phyloP scores from a whole-genome alignment of 352 stramenopile genomes.

The Pythium utonaiense region DNA sequence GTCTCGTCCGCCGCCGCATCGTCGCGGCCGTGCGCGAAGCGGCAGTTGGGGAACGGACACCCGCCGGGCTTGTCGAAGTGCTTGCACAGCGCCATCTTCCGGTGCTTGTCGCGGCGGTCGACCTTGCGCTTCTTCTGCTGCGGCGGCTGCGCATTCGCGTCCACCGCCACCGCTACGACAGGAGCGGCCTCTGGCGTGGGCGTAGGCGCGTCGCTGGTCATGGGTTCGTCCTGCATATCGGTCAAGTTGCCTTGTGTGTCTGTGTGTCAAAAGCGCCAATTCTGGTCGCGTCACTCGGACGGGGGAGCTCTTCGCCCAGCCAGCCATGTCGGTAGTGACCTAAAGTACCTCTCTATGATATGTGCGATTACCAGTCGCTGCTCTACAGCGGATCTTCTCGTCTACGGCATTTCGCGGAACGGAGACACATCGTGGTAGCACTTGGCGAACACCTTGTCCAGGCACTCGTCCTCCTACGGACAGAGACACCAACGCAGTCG shows the following conservation, averaged over 20 bases:
- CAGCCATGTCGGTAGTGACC: not conserved
- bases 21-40: constrained; percentile 66
- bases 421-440: constrained; percentile 85
- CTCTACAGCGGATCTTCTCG: not conserved
- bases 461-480: constrained; percentile 80
- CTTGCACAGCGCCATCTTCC: constrained; percentile 81
- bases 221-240: constrained; percentile 4
- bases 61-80: constrained; percentile 83
- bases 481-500: too few species aligned
- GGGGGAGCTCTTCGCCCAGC: constrained; percentile 18
- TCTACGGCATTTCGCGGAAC: constrained; percentile 79
- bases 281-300: constrained; percentile 16
- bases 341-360: constrained; percentile 2
- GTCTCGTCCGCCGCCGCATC: constrained; percentile 54
- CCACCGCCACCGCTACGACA: not conserved
- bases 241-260: constrained; percentile 10
- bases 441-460: constrained; percentile 80
- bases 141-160: not conserved
- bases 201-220: not conserved
- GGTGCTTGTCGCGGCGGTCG: constrained; percentile 59
- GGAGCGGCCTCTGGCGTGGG: not conserved
- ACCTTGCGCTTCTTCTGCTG: constrained; percentile 58
- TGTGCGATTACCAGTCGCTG: constrained; percentile 1
- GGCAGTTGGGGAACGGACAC: constrained; percentile 82
- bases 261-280: not conserved